Evolutionary conservation across 2,329 filamentous ascomycete species (phyloP).

Genomic region (Phyllosticta citribraziliensis): DNA sequence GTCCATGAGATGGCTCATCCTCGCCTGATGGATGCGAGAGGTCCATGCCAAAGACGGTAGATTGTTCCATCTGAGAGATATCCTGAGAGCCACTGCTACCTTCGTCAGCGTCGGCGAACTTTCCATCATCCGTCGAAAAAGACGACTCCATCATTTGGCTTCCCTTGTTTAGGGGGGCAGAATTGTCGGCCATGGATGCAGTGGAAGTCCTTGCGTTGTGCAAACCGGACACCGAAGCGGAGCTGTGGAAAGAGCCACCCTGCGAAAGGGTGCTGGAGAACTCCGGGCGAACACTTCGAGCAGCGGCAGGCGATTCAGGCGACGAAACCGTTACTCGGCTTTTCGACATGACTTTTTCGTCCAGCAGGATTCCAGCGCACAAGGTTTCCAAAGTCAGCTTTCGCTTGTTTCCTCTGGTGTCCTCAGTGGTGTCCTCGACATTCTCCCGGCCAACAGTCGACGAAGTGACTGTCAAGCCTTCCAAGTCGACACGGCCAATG

Average conservation of each 20-base stretch:
- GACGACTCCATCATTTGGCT: conserved; percentile 17
- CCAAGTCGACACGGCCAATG: conserved; percentile 55
- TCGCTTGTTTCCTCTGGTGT: conserved; percentile 52
- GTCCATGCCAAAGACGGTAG: neutral
- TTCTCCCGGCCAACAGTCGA: conserved; percentile 14
- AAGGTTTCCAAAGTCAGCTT: conserved; percentile 55
- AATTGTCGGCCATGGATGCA: neutral
- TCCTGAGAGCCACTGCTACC: conserved; percentile 17
- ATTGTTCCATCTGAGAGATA: neutral
- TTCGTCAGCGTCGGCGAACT: conserved; percentile 33
- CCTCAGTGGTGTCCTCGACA: conserved; percentile 12
- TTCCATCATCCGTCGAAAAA: conserved; percentile 28
- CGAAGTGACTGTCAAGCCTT: conserved; percentile 43
- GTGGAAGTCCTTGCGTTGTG: neutral
- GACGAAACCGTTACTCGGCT: conserved; percentile 1
- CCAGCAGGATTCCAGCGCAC: conserved; percentile 43
- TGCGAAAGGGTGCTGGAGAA: neutral
- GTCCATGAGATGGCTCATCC: neutral
- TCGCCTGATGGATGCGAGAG: neutral
- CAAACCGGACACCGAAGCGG: neutral
- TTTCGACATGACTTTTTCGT: conserved; percentile 6
- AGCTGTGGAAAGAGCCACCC: neutral
- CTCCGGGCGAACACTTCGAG: neutral
- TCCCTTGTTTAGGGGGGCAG: neutral
- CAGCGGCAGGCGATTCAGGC: neutral